Base-by-base conservation (phyloP, 1,284 basidiomycete genomes). In the Leccinum angustisporum region DNA sequence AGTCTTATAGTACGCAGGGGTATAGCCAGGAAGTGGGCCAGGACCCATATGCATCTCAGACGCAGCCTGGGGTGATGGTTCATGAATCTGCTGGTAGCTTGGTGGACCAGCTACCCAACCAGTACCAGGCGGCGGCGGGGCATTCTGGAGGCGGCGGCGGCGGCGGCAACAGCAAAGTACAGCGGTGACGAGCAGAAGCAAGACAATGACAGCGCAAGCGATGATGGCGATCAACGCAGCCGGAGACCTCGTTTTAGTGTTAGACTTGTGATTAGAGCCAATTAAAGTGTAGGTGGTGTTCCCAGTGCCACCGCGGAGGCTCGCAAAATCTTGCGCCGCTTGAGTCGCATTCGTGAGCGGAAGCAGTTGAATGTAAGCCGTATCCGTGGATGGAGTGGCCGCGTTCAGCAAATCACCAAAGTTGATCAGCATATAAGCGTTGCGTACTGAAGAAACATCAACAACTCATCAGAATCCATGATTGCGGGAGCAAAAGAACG, bases 291-390 rank as follows among this genome's bases (percentile, higher is more conserved):
- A 0, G 21, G 9, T 10, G 27, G 11, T 48, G 13, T 48, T n/a
- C 10, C 52, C 57, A 6, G 34, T 9, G 21, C 59, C 58, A 31
- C n/a, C 43, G 46, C 73, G 74, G 14, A 64, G 50, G 3, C 5
- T 58, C 51, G 55, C 60, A 63, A 72, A 72, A 46, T 69, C 66
- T 56, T 65, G 40, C 48, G 65, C 61, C 1, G 67, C 70, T 59
- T 79, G 67, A 2, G 73, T 68, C 18, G 72, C 66, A 59, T 81
- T 75, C 5, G 84, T 86, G 10, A 80, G 73, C 1, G 86, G 79
- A 30, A 87, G 78, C 33, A 90, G 75, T 64, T 89, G 87, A 25
- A 89, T 77, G 71, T 81, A 90, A 3, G 87, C 86, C 31, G 75
- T 72, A 30, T 71, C 74, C 27, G 73, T 74, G 21, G 68, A 65